These are phyloP conservation scores for Trichosanthes truncata DNA, from an alignment of 306 rosid species.

Conservation along the genomic window DNA sequence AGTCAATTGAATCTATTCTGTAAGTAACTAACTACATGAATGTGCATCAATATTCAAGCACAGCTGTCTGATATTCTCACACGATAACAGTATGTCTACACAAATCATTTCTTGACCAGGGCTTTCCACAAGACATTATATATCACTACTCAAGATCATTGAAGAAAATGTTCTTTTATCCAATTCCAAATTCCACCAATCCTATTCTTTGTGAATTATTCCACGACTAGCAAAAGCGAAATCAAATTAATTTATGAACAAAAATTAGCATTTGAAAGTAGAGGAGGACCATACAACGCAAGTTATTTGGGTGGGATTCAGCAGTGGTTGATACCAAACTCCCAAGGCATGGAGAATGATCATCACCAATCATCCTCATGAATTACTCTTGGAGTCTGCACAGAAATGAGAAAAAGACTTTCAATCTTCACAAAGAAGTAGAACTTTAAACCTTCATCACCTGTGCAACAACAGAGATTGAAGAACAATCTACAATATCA, in stretches of 20 bases:
- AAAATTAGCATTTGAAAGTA: conserved; percentile 8
- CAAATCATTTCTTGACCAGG: conserved; percentile 1
- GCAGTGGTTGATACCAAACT: conserved; percentile 2
- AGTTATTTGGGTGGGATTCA: conserved; percentile 11
- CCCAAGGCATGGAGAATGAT: neutral
- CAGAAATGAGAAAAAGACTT: neutral
- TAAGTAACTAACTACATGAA: conserved; percentile 5
- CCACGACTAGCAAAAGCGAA: neutral
- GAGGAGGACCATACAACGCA: conserved; percentile 1
- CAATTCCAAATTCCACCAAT: neutral
- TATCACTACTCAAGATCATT: neutral
- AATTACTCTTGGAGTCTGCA: neutral
- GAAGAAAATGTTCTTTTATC: neutral
- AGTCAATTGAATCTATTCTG: neutral
- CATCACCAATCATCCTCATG: neutral
- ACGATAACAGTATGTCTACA: neutral
- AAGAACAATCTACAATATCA: neutral
- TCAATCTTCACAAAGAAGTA: neutral
- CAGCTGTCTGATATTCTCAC: neutral
- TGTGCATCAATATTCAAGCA: conserved; percentile 2
- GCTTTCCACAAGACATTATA: neutral
- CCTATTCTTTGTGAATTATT: conserved; percentile 5
- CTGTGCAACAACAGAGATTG: neutral
- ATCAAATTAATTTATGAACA: conserved; percentile 11
- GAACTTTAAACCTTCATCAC: neutral